Conservation (phyloP, 345 rosid species). For the Populus alba region DNA sequence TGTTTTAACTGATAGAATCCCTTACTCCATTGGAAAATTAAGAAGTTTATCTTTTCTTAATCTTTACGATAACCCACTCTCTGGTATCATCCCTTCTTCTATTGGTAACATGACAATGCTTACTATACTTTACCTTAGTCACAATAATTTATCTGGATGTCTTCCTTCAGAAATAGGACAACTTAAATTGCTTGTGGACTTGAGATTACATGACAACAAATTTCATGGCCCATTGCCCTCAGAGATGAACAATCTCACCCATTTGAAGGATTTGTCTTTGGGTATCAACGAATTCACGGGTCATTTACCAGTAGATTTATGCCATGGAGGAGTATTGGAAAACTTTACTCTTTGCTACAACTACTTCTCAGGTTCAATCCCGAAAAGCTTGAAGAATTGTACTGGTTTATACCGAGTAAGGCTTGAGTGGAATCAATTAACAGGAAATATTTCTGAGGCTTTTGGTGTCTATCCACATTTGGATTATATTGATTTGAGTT, state of each 20-base stretch:
- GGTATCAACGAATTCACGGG: background rate
- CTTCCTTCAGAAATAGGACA: background rate
- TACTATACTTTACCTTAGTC: background rate
- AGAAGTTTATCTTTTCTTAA: too few species aligned
- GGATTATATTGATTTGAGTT: background rate
- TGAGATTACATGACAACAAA: background rate
- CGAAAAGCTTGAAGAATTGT: background rate
- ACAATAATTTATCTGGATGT: background rate
- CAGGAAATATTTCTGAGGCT: too few species aligned
- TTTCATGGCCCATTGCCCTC: background rate
- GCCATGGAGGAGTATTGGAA: background rate
- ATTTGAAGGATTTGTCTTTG: accelerated
- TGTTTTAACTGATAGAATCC: background rate
- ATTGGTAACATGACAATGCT: background rate
- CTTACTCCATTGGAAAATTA: conserved; percentile 1
- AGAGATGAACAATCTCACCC: background rate
- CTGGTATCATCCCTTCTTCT: too few species aligned
- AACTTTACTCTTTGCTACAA: background rate
- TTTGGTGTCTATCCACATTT: too few species aligned
- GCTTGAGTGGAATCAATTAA: too few species aligned
- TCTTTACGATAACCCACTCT: too few species aligned
- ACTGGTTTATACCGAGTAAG: too few species aligned
- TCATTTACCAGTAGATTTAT: background rate
- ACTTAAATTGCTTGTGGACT: background rate
- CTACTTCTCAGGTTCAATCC: background rate